phyloP scores from a whole-genome alignment of 2,329 filamentous ascomycete species.

The Fusarium sulawesiense region DNA sequence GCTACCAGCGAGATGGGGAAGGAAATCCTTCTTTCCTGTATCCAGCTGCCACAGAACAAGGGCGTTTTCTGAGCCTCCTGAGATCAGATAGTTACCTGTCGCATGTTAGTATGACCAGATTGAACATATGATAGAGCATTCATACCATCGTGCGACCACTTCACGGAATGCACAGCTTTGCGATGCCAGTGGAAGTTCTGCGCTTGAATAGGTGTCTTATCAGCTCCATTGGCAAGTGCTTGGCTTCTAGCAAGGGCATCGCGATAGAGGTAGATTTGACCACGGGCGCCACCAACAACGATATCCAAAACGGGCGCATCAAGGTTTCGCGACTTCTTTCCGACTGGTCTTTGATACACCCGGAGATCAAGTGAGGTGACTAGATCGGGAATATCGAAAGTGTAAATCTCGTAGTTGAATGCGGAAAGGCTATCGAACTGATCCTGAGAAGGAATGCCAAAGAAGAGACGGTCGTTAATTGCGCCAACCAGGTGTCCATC shows the following conservation, averaged over 20 bases:
- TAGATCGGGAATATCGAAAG: slow-evolving; percentile 69
- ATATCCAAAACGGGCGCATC: slow-evolving; percentile 70
- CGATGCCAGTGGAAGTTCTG: slow-evolving; percentile 92
- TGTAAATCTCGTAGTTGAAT: slow-evolving; percentile 65
- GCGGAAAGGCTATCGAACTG: slow-evolving; percentile 41
- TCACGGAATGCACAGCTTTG: slow-evolving; percentile 82
- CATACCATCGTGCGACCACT: slow-evolving; percentile 91
- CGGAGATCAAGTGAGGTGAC: slow-evolving; percentile 76
- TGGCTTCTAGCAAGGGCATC: slow-evolving; percentile 74
- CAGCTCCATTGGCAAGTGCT: slow-evolving; percentile 53
- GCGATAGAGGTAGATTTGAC: slow-evolving; percentile 83
- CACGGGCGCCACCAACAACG: slow-evolving; percentile 79
- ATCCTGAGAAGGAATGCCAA: slow-evolving; percentile 47
- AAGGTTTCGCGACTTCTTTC: slow-evolving; percentile 44
- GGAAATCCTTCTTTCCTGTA: slow-evolving; percentile 81
- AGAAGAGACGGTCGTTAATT: slow-evolving; percentile 53
- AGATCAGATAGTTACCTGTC: slow-evolving; percentile 90
- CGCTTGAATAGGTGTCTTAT: slow-evolving; percentile 64
- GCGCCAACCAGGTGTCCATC: slow-evolving; percentile 66
- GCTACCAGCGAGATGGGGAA: slow-evolving; percentile 89
- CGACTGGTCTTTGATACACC: slow-evolving; percentile 46
- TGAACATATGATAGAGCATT: background rate
- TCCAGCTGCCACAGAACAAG: slow-evolving; percentile 94
- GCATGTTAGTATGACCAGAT: slow-evolving; percentile 46
- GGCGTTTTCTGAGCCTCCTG: slow-evolving; percentile 89